Conservation (phyloP, 129 eudicot genomes). For the Chrysanthemum makinoi region DNA sequence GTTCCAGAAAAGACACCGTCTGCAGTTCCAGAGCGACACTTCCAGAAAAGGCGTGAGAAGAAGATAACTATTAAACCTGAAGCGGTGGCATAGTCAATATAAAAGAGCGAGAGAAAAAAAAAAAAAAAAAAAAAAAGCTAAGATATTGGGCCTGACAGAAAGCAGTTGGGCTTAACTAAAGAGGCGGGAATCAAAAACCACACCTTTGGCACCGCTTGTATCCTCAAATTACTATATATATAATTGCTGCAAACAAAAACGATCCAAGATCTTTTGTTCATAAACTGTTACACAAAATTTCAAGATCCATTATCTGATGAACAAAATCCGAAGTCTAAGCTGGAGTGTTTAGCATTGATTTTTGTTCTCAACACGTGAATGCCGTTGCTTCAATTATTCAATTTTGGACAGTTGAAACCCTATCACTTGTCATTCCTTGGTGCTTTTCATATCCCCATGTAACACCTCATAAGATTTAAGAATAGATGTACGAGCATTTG, state of each 20-base stretch:
- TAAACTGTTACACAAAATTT: not conserved
- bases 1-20: too few species aligned
- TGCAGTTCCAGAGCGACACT: too few species aligned
- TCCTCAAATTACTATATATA: too few species aligned
- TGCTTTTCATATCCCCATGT: constrained; percentile 40
- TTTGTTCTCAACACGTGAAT: constrained; percentile 1
- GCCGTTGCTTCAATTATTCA: not conserved
- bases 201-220: too few species aligned
- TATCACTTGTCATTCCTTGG: constrained; percentile 18
- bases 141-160: too few species aligned
- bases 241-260: not conserved
- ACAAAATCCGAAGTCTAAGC: not conserved
- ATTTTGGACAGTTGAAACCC: constrained; percentile 20
- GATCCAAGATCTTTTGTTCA: not conserved
- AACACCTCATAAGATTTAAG: constrained; percentile 55
- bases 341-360: not conserved
- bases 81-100: too few species aligned
- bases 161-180: too few species aligned
- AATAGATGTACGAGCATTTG: constrained; percentile 69
- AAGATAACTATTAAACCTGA: too few species aligned
- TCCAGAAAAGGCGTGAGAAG: too few species aligned
- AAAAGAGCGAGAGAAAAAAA: too few species aligned
- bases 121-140: too few species aligned
- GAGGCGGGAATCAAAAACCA: too few species aligned
- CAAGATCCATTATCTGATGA: constrained; percentile 7